Evolutionary conservation across 306 rosid species (phyloP).

Genomic region (Dryas octopetala): DNA sequence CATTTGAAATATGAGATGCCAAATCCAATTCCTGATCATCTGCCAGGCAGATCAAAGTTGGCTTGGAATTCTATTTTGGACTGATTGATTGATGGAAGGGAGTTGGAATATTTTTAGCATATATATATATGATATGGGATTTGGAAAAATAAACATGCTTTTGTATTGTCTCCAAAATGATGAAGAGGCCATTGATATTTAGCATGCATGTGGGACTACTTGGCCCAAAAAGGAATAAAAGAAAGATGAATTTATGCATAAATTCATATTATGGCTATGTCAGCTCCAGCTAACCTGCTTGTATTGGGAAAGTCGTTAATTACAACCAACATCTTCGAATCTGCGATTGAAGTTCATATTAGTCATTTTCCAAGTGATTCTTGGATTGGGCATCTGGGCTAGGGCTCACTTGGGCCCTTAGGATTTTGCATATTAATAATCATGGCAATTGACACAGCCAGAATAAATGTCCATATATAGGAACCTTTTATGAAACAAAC

Average conservation of each 20-base stretch:
- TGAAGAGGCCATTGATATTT: too few relatives aligned
- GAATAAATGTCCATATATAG: too few relatives aligned
- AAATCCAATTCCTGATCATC: slow-evolving; percentile 11
- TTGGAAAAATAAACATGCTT: background rate
- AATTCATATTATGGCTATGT: too few relatives aligned
- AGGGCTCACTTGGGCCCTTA: too few relatives aligned
- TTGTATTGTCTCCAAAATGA: background rate
- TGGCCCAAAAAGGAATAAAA: slow-evolving; percentile 4
- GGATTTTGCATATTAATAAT: too few relatives aligned
- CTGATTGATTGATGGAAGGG: slow-evolving; percentile 30
- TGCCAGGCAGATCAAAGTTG: slow-evolving; percentile 11
- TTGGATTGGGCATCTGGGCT: background rate
- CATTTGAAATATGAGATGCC: slow-evolving; percentile 17
- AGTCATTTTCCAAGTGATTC: background rate
- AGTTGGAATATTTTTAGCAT: slow-evolving; percentile 10
- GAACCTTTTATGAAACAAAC: background rate
- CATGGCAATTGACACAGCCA: background rate
- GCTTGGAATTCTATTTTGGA: slow-evolving; percentile 15
- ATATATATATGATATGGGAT: background rate
- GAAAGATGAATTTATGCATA: background rate
- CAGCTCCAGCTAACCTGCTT: too few relatives aligned
- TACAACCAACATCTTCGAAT: background rate
- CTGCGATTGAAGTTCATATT: background rate
- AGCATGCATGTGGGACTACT: background rate
- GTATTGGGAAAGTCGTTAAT: background rate